phyloP scores from a whole-genome alignment of 2,329 filamentous ascomycete species.

The Calonectria pseudoturangicola region DNA sequence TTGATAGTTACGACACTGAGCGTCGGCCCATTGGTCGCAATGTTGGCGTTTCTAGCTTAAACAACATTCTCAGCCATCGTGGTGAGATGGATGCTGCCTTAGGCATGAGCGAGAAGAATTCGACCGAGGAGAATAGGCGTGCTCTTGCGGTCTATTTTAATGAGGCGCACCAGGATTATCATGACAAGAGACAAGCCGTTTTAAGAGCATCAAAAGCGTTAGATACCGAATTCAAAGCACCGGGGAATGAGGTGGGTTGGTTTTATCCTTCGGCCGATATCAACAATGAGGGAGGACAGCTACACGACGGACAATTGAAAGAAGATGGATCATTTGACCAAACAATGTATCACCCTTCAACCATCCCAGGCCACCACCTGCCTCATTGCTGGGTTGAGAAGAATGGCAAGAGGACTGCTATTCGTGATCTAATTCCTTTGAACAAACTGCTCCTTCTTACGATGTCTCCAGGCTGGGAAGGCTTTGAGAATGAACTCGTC shows the following conservation, averaged over 20 bases:
- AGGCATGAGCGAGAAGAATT: slow-evolving; percentile 13
- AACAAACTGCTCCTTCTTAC: slow-evolving; percentile 26
- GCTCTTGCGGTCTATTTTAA: slow-evolving; percentile 4
- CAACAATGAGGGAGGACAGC: slow-evolving; percentile 16
- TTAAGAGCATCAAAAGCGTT: background rate
- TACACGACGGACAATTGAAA: slow-evolving; percentile 7
- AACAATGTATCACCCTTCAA: slow-evolving; percentile 18
- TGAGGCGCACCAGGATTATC: slow-evolving; percentile 5
- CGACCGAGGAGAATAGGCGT: background rate
- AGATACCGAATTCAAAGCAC: slow-evolving; percentile 26
- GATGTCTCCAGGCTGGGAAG: slow-evolving; percentile 18
- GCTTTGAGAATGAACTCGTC: slow-evolving; percentile 19
- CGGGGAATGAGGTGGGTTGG: slow-evolving; percentile 23
- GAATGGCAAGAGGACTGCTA: slow-evolving; percentile 2
- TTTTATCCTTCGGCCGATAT: slow-evolving; percentile 27
- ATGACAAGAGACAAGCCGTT: slow-evolving; percentile 13
- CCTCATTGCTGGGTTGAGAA: slow-evolving; percentile 33
- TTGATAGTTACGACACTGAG: slow-evolving; percentile 30
- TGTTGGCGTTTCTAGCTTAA: slow-evolving; percentile 26
- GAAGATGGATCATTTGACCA: slow-evolving; percentile 16
- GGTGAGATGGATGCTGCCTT: slow-evolving; percentile 22
- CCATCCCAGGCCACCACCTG: slow-evolving; percentile 23
- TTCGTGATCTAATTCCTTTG: slow-evolving; percentile 28
- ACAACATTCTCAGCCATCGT: slow-evolving; percentile 23
- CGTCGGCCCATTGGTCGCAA: slow-evolving; percentile 20